Evolutionary conservation across 352 stramenopile species (phyloP).

Genomic region (Thraustochytrium sp.): DNA sequence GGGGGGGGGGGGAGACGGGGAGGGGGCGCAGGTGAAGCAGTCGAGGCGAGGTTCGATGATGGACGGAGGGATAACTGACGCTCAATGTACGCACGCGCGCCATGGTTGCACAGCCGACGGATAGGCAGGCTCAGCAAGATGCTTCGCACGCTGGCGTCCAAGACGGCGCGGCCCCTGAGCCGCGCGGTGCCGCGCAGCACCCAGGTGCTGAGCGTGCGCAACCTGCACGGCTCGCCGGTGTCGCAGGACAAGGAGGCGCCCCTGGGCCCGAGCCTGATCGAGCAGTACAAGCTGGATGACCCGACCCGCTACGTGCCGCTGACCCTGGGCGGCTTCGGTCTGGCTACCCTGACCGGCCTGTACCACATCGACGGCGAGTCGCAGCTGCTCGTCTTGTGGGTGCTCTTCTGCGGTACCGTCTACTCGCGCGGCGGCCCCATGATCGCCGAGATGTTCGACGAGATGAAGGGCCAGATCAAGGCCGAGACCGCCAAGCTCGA

Average conservation of each 20-base stretch:
- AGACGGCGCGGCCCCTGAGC: neutral
- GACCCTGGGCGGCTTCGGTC: constrained; percentile 26
- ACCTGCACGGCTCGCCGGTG: constrained; percentile 22
- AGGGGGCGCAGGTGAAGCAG: too few species aligned
- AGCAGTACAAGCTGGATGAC: constrained; percentile 45
- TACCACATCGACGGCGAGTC: constrained; percentile 44
- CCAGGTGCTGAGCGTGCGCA: neutral
- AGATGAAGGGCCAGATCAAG: constrained; percentile 2
- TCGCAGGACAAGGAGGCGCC: constrained; percentile 16
- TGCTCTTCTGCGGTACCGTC: constrained; percentile 42
- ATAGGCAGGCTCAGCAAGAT: too few species aligned
- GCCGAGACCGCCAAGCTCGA: neutral
- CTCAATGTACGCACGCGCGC: too few species aligned
- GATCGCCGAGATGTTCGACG: constrained; percentile 43
- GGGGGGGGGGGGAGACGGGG: too few species aligned
- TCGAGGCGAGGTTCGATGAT: too few species aligned
- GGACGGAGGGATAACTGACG: too few species aligned
- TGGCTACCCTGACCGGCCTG: constrained; percentile 27
- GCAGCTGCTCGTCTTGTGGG: constrained; percentile 36
- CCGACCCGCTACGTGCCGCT: constrained; percentile 41
- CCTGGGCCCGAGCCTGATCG: neutral
- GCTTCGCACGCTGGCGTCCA: neutral
- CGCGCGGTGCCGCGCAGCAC: neutral
- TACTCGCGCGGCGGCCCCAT: constrained; percentile 39
- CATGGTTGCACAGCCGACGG: too few species aligned